Conservation (phyloP, 1,139 yeast species). For the Yarrowia galli region DNA sequence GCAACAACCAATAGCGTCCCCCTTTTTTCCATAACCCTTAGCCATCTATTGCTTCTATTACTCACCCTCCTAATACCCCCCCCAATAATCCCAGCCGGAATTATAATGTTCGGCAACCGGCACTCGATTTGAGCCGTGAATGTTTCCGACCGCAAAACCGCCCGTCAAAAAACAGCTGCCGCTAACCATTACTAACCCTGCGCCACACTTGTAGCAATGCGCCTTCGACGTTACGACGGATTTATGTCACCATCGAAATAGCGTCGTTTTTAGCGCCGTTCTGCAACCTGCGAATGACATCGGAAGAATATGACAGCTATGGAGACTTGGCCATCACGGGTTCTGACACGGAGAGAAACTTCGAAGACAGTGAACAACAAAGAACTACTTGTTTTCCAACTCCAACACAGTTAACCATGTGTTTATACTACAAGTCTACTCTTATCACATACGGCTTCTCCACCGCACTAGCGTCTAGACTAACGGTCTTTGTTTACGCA, state of each 20-base stretch:
- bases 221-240: conserved; percentile 23
- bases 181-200: not conserved
- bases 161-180: too few relatives aligned
- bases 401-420: not conserved
- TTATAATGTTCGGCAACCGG: not conserved
- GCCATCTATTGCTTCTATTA: too few relatives aligned
- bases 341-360: too few relatives aligned
- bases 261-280: conserved; percentile 15
- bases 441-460: conserved; percentile 9
- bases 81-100: not conserved
- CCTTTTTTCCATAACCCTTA: too few relatives aligned
- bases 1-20: too few relatives aligned
- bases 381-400: not conserved
- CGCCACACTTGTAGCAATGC: not conserved
- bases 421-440: not conserved
- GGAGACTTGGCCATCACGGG: too few relatives aligned
- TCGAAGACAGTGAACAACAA: not conserved
- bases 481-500: conserved; percentile 22
- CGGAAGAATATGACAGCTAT: not conserved
- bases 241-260: conserved; percentile 19
- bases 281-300: not conserved
- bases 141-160: not conserved
- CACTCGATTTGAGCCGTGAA: not conserved
- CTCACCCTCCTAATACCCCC: too few relatives aligned
- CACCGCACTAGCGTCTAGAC: not conserved